A percentile compares a stretch with the other conserved stretches of the same genome.
phyloP scores from a whole-genome alignment of 495 filamentous ascomycete species.

The Geoglossum glabrum region DNA sequence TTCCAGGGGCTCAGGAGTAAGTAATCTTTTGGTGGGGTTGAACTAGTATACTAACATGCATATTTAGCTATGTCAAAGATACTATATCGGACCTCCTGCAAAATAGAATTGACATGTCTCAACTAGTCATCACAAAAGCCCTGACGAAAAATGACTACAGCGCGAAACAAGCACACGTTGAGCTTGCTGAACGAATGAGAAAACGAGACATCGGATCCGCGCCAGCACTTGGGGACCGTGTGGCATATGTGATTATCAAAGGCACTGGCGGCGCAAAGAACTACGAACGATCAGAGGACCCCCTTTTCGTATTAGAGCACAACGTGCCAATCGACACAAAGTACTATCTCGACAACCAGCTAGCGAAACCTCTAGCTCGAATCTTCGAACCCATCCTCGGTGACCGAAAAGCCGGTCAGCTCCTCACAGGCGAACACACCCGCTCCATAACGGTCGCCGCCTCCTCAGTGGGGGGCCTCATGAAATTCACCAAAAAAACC shows the following conservation, averaged over 20 bases:
- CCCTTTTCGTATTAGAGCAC: slow-evolving; percentile 90
- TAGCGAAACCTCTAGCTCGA: slow-evolving; percentile 76
- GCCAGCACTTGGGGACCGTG: slow-evolving; percentile 83
- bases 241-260: slow-evolving; percentile 96
- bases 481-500: slow-evolving; percentile 96
- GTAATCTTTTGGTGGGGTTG: slow-evolving; percentile 16
- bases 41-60: neutral
- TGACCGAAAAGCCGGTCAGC: slow-evolving; percentile 64
- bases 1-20: slow-evolving; percentile 82
- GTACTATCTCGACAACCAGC: slow-evolving; percentile 97
- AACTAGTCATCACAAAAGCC: slow-evolving; percentile 96
- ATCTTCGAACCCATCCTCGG: slow-evolving; percentile 97
- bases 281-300: slow-evolving; percentile 91
- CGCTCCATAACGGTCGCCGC: slow-evolving; percentile 78
- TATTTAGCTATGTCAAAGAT: slow-evolving; percentile 73
- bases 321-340: slow-evolving; percentile 96
- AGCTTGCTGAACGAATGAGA: slow-evolving; percentile 83
- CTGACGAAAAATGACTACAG: slow-evolving; percentile 67
- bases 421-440: slow-evolving; percentile 81
- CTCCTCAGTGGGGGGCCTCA: slow-evolving; percentile 73
- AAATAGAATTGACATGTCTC: slow-evolving; percentile 97
- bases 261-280: slow-evolving; percentile 73
- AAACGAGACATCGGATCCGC: slow-evolving; percentile 92
- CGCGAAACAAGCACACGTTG: slow-evolving; percentile 84
- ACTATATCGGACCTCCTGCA: slow-evolving; percentile 90